Percentiles rank a stretch among this genome's conserved stretches.
Evolutionary conservation across 306 rosid genomes (phyloP).

Genomic region (Lathyrus oleraceus): DNA sequence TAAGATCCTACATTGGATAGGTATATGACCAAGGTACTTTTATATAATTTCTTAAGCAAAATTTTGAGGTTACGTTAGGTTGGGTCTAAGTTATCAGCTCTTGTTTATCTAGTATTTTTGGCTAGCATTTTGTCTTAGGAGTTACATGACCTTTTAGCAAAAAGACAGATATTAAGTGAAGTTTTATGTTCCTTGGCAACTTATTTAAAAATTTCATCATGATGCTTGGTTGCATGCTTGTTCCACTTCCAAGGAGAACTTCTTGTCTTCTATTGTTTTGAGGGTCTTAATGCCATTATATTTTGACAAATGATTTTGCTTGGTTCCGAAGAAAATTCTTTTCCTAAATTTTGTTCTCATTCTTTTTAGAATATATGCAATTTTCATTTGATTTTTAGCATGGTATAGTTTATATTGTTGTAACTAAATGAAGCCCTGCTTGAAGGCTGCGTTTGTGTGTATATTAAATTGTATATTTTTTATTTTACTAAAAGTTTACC

Average conservation of each 20-base stretch:
- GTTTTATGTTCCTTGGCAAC: background rate
- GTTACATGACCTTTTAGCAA: background rate
- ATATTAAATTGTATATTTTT: background rate
- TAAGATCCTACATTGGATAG: background rate
- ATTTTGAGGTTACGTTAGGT: background rate
- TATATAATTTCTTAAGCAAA: background rate
- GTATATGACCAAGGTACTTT: background rate
- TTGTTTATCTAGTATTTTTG: background rate
- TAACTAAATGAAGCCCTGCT: background rate
- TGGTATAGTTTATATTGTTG: conserved; percentile 13
- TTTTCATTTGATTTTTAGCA: conserved; percentile 3
- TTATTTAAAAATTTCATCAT: background rate
- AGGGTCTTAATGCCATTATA: conserved; percentile 7
- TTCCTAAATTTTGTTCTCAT: conserved; percentile 12
- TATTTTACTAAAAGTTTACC: conserved; percentile 29
- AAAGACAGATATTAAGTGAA: background rate
- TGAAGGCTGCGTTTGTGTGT: background rate
- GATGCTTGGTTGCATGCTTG: conserved; percentile 19
- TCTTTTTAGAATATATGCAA: conserved; percentile 1
- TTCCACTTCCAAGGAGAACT: conserved; percentile 11
- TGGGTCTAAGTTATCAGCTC: background rate
- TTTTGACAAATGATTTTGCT: background rate
- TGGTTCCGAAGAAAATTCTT: background rate
- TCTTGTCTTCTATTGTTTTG: conserved; percentile 16
- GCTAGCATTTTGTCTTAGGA: background rate